These are phyloP conservation scores for Penicillium argentinense DNA, from an alignment of 495 filamentous ascomycete species.

Conservation along the genomic window DNA sequence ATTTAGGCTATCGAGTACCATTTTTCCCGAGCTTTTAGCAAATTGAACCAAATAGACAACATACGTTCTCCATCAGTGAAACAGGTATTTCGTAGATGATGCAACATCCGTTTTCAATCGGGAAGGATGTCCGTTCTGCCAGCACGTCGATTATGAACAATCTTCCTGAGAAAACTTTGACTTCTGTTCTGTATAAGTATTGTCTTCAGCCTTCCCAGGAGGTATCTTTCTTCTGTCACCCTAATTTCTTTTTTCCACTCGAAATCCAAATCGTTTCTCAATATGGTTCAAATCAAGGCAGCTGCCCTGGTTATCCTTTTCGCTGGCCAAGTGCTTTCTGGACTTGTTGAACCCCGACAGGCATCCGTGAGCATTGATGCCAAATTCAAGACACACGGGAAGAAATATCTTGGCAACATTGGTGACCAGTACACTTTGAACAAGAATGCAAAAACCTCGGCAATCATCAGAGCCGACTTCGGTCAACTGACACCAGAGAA, in stretches of 20 bases:
- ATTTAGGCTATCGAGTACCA: constrained; percentile 6
- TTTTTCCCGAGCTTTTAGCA: neutral
- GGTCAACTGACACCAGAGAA: constrained; percentile 55
- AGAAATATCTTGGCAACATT: constrained; percentile 29
- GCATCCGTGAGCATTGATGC: constrained; percentile 22
- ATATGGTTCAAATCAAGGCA: constrained; percentile 14
- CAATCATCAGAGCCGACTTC: constrained; percentile 48
- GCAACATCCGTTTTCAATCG: neutral
- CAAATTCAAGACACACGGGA: constrained; percentile 20
- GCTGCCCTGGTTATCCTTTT: constrained; percentile 11
- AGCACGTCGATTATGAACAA: neutral
- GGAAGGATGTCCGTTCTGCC: constrained; percentile 1
- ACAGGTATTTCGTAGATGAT: neutral
- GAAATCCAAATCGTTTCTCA: neutral
- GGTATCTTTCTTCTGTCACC: neutral
- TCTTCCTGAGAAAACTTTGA: neutral
- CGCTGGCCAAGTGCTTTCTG: constrained; percentile 10
- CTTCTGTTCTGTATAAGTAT: neutral
- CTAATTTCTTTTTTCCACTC: neutral
- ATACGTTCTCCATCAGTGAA: neutral
- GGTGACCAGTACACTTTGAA: constrained; percentile 28
- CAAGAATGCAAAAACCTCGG: constrained; percentile 19
- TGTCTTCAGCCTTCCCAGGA: neutral
- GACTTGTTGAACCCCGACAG: constrained; percentile 9
- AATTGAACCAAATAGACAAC: neutral